Evolutionary conservation across 1,139 yeast genomes (phyloP).

Genomic region (Suhomyces bolitotheri): DNA sequence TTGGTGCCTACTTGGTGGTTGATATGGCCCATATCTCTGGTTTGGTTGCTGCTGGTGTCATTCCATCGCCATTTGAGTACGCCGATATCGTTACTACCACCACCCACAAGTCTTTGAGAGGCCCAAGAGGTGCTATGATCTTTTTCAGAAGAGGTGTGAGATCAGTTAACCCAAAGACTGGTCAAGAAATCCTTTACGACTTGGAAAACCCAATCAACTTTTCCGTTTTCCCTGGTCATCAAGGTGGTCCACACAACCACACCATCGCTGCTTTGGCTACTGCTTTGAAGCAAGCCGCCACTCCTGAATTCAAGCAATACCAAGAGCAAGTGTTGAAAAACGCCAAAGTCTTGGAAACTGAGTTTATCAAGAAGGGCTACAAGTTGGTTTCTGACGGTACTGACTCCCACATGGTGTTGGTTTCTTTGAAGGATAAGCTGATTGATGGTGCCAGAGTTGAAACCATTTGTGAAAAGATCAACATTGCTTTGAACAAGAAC

Average conservation of each 20-base stretch:
- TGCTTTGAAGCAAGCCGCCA: slow-evolving; percentile 90
- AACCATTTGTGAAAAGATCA: slow-evolving; percentile 89
- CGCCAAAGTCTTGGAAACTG: slow-evolving; percentile 80
- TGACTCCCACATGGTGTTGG: slow-evolving; percentile 93
- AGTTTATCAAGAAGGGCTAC: slow-evolving; percentile 71
- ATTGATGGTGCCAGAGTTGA: slow-evolving; percentile 98
- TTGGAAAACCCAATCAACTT: slow-evolving; percentile 94
- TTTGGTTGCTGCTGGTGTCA: slow-evolving; percentile 92
- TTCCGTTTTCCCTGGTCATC: slow-evolving; percentile 99
- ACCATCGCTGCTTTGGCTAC: slow-evolving; percentile 97
- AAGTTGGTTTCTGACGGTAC: slow-evolving; percentile 91
- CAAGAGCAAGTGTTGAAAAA: slow-evolving; percentile 87
- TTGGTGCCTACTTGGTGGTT: slow-evolving; percentile 92
- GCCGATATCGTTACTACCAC: slow-evolving; percentile 98
- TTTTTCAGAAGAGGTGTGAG: slow-evolving; percentile 97
- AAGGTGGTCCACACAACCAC: slow-evolving; percentile 99
- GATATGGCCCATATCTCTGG: slow-evolving; percentile 99
- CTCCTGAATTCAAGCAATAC: slow-evolving; percentile 89
- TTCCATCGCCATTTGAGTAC: slow-evolving; percentile 93
- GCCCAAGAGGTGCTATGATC: slow-evolving; percentile 99
- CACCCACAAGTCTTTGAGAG: slow-evolving; percentile 96
- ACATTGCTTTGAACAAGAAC: slow-evolving; percentile 95
- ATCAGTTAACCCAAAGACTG: slow-evolving; percentile 85
- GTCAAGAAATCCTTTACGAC: slow-evolving; percentile 85
- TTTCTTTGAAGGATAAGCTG: slow-evolving; percentile 83